Evolutionary conservation across 2,329 filamentous ascomycete genomes (phyloP).

Genomic region (Calonectria pteridis): DNA sequence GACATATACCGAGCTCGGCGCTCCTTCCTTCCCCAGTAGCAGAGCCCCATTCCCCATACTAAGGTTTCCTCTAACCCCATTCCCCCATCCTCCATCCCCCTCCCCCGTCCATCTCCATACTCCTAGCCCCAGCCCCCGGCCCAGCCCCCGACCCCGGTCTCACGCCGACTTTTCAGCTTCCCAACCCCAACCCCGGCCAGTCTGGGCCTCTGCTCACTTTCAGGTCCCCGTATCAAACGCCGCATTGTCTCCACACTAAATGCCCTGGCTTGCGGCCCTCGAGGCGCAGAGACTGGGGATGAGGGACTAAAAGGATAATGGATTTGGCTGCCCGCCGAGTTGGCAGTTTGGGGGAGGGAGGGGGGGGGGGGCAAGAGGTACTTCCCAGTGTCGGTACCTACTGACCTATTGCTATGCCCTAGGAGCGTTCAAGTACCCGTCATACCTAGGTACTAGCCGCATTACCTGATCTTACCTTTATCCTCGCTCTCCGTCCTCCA

Average conservation of each 20-base stretch:
- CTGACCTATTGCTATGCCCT: conserved; percentile 2
- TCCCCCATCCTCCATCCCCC: conserved; percentile 31
- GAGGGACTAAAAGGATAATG: conserved; percentile 11
- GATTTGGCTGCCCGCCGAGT: neutral
- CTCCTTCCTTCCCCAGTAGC: conserved; percentile 34
- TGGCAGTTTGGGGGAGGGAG: neutral
- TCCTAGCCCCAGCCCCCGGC: conserved; percentile 34
- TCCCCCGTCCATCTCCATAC: conserved; percentile 21
- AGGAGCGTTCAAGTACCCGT: conserved; percentile 2
- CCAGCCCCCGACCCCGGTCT: conserved; percentile 39
- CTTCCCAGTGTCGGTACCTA: conserved; percentile 2
- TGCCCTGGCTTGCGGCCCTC: neutral
- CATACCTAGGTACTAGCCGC: conserved; percentile 17
- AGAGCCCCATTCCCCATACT: conserved; percentile 45
- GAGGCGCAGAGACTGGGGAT: conserved; percentile 10
- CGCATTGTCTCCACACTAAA: conserved; percentile 22
- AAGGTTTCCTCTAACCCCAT: conserved; percentile 23
- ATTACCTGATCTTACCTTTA: conserved; percentile 34
- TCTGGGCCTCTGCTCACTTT: conserved; percentile 27
- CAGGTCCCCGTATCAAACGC: conserved; percentile 30
- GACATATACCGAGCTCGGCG: conserved; percentile 31
- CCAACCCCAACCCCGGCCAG: conserved; percentile 32
- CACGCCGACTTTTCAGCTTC: conserved; percentile 30
- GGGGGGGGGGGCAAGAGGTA: neutral
- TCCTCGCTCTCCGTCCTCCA: conserved; percentile 29